Percentiles rank a stretch among this genome's conserved stretches.
phyloP scores from a whole-genome alignment of 257 asterid genomes.

The Solanum stenotomum region DNA sequence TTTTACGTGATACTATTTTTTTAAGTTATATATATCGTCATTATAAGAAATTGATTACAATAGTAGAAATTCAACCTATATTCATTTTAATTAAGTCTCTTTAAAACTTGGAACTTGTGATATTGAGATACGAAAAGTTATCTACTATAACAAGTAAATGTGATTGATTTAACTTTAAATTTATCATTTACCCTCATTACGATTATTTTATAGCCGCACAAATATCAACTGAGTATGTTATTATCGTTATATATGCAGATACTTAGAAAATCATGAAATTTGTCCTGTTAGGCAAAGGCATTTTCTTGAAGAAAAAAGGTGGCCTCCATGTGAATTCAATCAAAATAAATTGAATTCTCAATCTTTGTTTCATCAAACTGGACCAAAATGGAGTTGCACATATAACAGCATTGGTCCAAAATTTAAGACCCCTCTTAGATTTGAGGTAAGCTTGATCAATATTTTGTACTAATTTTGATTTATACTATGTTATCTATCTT shows the following conservation, averaged over 20 bases:
- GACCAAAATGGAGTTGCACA: constrained; percentile 13
- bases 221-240: neutral
- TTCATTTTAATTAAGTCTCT: too few relatives aligned
- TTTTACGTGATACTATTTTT: neutral
- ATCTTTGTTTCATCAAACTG: neutral
- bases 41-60: neutral
- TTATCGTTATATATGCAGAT: neutral
- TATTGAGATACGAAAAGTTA: neutral
- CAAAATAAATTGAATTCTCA: constrained; percentile 9
- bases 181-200: neutral
- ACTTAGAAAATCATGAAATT: neutral
- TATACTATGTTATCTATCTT: neutral
- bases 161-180: too few relatives aligned
- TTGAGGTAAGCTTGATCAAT: constrained; percentile 20
- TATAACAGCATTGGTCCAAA: constrained; percentile 3
- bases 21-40: neutral
- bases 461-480: neutral
- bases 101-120: neutral
- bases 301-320: constrained; percentile 53
- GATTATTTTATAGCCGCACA: neutral
- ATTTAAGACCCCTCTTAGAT: constrained; percentile 13
- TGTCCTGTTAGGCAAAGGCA: constrained; percentile 33
- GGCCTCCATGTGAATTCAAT: constrained; percentile 40
- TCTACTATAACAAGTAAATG: neutral
- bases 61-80: neutral